Percentiles rank a stretch among this genome's conserved stretches.
These are phyloP conservation scores for Glonium stellatum DNA, from an alignment of 495 filamentous ascomycete genomes.

Conservation along the genomic window DNA sequence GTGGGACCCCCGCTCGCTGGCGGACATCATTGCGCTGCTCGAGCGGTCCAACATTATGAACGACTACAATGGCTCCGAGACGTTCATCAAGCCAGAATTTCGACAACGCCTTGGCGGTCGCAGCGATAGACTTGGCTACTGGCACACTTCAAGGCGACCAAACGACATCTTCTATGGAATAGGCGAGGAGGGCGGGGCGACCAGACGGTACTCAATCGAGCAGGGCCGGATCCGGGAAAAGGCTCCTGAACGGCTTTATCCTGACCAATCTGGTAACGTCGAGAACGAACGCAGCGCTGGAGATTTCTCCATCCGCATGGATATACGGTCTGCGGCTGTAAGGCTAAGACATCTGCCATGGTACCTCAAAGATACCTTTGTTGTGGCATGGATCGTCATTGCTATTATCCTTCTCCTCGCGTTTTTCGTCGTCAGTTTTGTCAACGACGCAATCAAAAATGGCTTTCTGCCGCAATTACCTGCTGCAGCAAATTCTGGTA, in stretches of 20 bases:
- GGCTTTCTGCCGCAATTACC: conserved; percentile 66
- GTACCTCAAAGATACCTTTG: conserved; percentile 59
- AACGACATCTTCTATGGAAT: conserved; percentile 58
- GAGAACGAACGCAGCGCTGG: conserved; percentile 6
- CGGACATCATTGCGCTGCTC: conserved; percentile 67
- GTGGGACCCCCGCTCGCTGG: conserved; percentile 78
- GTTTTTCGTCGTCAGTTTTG: conserved; percentile 60
- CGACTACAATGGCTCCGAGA: conserved; percentile 59
- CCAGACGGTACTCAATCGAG: conserved; percentile 51
- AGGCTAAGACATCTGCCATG: conserved; percentile 69
- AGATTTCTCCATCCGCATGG: conserved; percentile 32
- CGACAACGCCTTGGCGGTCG: conserved; percentile 42
- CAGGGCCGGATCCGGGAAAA: conserved; percentile 38
- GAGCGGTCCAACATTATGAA: conserved; percentile 69
- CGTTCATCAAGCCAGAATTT: conserved; percentile 43
- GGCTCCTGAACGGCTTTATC: conserved; percentile 13
- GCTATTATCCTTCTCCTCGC: conserved; percentile 61
- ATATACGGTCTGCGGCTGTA: conserved; percentile 43
- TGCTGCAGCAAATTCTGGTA: conserved; percentile 46
- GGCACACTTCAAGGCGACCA: conserved; percentile 55
- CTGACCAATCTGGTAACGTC: neutral
- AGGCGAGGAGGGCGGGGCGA: conserved; percentile 52
- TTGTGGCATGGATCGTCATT: conserved; percentile 57
- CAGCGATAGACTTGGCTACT: conserved; percentile 71
- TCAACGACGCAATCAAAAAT: conserved; percentile 54